Evolutionary conservation across 345 rosid genomes (phyloP), one percentile per base, ranked within the genome.

Genomic region (Capsella bursapastoris): DNA sequence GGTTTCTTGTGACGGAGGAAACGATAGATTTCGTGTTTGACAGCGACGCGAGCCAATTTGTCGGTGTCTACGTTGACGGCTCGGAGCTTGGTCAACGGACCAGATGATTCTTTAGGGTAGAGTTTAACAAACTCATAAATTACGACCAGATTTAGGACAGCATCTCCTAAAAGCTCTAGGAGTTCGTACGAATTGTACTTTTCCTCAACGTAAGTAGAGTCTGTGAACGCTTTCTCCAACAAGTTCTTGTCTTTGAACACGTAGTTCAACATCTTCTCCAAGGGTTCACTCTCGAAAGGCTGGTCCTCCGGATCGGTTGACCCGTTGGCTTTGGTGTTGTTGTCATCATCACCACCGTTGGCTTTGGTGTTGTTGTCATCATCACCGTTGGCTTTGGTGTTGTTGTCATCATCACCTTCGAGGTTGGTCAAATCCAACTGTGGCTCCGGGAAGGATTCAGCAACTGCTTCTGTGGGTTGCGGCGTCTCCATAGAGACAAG

Each of bases 31-130:
- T 81, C 80, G 34, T 83, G 90, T 50, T 57, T 89, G 12, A 85
- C 2, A 14, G 93, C 86, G 2, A 80, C 93, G 1, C 95, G 82
- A 0, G 97, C 90, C 10, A 91, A 82, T 60, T 91, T 91, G 64
- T 91, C 95, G 0, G 83, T 81, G 25, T 91, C 80, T 0, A 91
- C 90, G 48, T 91, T 91, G 27, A 83, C 86, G 0, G 91, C 86
- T 4, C 91, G 83, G 67, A 91, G 97, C 2, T 90, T 68, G 31
- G 97, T 91, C 60, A 89, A 55, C 16, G 14, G 22, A 4, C 91
- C 97, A 0, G 90, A 84, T 2, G 56, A 25, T 62, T 43, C 37
- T 25, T 4, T 27, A 43, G 66, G 51, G 18, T 62, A 62, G 0
- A 14, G 12, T 7, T 27, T 14, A 13, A 3, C 2, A 27, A 62